These are phyloP conservation scores for Schizosaccharomyces octosporus DNA, from an alignment of 805 yeast species.

Conservation along the genomic window DNA sequence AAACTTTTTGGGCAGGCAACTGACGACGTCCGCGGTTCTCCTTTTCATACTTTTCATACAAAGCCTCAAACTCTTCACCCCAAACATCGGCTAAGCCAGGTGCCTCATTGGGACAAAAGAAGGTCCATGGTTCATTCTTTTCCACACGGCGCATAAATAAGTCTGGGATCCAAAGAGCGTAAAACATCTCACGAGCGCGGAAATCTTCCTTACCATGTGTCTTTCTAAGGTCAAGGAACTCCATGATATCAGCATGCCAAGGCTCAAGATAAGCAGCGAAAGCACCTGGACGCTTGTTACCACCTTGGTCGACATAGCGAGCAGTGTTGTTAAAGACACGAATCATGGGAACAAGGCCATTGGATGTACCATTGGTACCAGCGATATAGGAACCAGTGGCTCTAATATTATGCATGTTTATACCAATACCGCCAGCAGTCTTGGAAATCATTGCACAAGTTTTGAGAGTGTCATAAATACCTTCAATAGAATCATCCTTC, in stretches of 20 bases:
- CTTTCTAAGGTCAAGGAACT: conserved; percentile 63
- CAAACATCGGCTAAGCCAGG: conserved; percentile 63
- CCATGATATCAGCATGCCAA: conserved; percentile 86
- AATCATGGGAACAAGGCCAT: conserved; percentile 87
- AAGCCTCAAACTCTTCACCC: conserved; percentile 57
- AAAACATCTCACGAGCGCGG: conserved; percentile 79
- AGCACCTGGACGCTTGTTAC: conserved; percentile 94
- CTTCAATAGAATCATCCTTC: conserved; percentile 88
- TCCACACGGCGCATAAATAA: conserved; percentile 81
- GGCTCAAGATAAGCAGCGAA: conserved; percentile 86
- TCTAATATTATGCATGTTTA: conserved; percentile 70
- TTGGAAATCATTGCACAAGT: conserved; percentile 77
- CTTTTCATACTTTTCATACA: conserved; percentile 49
- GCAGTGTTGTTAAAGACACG: conserved; percentile 91
- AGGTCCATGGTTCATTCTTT: conserved; percentile 54
- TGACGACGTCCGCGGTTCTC: conserved; percentile 41
- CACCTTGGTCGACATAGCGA: conserved; percentile 93
- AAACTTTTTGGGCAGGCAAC: conserved; percentile 66
- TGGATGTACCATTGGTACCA: conserved; percentile 79
- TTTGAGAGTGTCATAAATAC: conserved; percentile 73
- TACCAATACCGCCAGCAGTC: conserved; percentile 87
- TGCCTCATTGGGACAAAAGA: conserved; percentile 73
- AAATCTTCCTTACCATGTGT: conserved; percentile 88
- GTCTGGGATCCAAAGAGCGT: conserved; percentile 88
- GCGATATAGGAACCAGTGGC: conserved; percentile 70